Percentiles rank a stretch among this genome's conserved stretches.
phyloP scores from a whole-genome alignment of 139 green algal species.

The Chlorella sp. region DNA sequence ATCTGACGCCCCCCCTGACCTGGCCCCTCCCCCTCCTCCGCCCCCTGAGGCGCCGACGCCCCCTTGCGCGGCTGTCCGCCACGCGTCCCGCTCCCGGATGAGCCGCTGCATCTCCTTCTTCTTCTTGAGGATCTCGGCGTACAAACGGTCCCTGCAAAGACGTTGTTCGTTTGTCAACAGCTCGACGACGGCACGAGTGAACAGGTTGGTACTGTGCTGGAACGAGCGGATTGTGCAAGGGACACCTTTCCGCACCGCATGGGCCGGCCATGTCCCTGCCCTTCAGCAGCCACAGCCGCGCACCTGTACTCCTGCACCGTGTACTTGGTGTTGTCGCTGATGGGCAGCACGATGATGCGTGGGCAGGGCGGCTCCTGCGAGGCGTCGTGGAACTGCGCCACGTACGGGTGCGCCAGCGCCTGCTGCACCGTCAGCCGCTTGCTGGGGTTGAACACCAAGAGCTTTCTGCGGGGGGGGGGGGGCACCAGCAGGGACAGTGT shows the following conservation, averaged over 20 bases:
- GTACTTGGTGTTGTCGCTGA: slow-evolving; percentile 95
- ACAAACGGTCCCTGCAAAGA: slow-evolving; percentile 81
- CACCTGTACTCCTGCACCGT: slow-evolving; percentile 48
- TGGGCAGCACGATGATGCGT: slow-evolving; percentile 78
- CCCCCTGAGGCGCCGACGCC: too few species aligned
- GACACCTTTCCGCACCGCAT: too few species aligned
- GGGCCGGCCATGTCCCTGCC: too few species aligned
- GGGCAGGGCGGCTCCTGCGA: slow-evolving; percentile 71
- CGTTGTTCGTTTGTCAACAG: too few species aligned
- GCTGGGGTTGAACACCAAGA: slow-evolving; percentile 57
- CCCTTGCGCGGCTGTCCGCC: too few species aligned
- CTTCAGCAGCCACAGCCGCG: too few species aligned
- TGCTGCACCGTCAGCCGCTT: slow-evolving; percentile 84
- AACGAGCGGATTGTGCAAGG: too few species aligned
- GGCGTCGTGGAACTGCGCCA: slow-evolving; percentile 87
- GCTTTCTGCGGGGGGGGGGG: slow-evolving; percentile 18
- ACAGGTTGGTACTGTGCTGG: too few species aligned
- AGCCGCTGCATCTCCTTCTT: slow-evolving; percentile 72
- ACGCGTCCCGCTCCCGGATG: slow-evolving; percentile 37
- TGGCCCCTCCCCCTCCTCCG: too few species aligned
- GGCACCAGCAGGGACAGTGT: too few species aligned
- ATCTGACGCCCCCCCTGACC: too few species aligned
- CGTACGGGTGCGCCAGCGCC: slow-evolving; percentile 91
- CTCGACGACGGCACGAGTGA: too few species aligned
- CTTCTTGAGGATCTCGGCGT: slow-evolving; percentile 80